A percentile compares a stretch with the other conserved stretches of the same genome.
Evolutionary conservation across 352 stramenopile genomes (phyloP).

Genomic region (Phytophthora citrophthora): DNA sequence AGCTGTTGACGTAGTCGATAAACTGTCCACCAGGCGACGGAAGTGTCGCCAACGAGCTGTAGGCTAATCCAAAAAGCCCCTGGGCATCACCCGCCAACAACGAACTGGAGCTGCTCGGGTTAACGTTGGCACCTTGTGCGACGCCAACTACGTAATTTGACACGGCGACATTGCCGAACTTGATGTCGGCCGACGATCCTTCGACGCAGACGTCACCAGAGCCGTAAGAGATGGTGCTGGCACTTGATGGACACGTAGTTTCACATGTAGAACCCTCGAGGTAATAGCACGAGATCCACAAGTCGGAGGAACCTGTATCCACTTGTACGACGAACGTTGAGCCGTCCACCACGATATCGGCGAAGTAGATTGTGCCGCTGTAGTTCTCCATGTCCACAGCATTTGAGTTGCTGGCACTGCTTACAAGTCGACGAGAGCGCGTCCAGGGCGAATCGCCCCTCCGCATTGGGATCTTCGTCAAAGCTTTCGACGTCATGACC

Average conservation of each 20-base stretch:
- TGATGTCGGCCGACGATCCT: conserved; percentile 39
- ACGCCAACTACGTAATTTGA: conserved; percentile 64
- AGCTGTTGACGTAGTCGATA: conserved; percentile 66
- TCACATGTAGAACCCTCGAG: conserved; percentile 45
- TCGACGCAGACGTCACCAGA: conserved; percentile 73
- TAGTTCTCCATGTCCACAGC: conserved; percentile 58
- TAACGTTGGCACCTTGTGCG: conserved; percentile 54
- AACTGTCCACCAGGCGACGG: conserved; percentile 52
- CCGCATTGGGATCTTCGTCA: conserved; percentile 30
- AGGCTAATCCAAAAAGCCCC: conserved; percentile 73
- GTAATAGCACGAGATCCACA: conserved; percentile 78
- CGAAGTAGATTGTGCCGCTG: conserved; percentile 71
- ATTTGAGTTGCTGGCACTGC: conserved; percentile 39
- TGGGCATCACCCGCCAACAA: conserved; percentile 55
- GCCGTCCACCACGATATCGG: conserved; percentile 51
- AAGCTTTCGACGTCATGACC: conserved; percentile 3
- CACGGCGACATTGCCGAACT: conserved; percentile 53
- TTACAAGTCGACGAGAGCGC: conserved; percentile 35
- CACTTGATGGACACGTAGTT: conserved; percentile 45
- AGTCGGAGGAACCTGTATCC: conserved; percentile 81
- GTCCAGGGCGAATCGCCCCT: conserved; percentile 9
- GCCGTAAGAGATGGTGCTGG: conserved; percentile 65
- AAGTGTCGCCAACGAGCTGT: conserved; percentile 57
- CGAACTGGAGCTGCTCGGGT: conserved; percentile 41
- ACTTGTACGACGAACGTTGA: conserved; percentile 59